A percentile compares a stretch with the other conserved stretches of the same genome.
Conservation (phyloP, 345 rosid species). For the Hirschfeldia incana region DNA sequence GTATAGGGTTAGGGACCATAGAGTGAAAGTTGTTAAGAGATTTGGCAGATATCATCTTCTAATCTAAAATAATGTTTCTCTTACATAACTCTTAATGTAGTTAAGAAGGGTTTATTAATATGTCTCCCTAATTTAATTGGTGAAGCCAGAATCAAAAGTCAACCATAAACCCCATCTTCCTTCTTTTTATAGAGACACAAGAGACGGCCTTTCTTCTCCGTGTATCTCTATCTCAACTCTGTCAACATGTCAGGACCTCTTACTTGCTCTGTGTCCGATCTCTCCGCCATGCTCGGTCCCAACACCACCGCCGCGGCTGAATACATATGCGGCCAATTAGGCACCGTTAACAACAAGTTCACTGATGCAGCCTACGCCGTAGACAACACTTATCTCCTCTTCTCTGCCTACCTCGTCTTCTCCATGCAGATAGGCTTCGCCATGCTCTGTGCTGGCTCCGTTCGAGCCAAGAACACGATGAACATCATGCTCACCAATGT, state of each 20-base stretch:
- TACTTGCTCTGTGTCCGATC: conserved; percentile 48
- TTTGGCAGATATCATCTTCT: neutral
- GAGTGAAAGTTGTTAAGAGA: neutral
- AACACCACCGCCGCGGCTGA: conserved; percentile 58
- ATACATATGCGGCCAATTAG: conserved; percentile 54
- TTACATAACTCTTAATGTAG: neutral
- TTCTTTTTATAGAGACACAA: neutral
- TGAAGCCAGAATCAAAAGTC: conserved; percentile 9
- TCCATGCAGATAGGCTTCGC: conserved; percentile 91
- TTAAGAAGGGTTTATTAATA: neutral
- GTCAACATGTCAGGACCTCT: conserved; percentile 23
- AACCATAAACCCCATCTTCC: neutral
- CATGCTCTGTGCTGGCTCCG: conserved; percentile 96
- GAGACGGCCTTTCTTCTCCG: conserved; percentile 14
- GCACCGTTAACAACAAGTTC: conserved; percentile 34
- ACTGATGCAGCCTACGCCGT: conserved; percentile 55
- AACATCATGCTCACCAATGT: conserved; percentile 92
- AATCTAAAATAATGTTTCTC: neutral
- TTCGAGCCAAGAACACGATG: conserved; percentile 85
- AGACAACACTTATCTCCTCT: conserved; percentile 73
- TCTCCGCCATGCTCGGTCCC: conserved; percentile 54
- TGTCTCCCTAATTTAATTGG: neutral
- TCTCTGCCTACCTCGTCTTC: conserved; percentile 87
- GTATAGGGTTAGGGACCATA: neutral
- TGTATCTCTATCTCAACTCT: conserved; percentile 6